Conservation (phyloP, 2,329 filamentous ascomycete species). For the Xylariaceae sp. region DNA sequence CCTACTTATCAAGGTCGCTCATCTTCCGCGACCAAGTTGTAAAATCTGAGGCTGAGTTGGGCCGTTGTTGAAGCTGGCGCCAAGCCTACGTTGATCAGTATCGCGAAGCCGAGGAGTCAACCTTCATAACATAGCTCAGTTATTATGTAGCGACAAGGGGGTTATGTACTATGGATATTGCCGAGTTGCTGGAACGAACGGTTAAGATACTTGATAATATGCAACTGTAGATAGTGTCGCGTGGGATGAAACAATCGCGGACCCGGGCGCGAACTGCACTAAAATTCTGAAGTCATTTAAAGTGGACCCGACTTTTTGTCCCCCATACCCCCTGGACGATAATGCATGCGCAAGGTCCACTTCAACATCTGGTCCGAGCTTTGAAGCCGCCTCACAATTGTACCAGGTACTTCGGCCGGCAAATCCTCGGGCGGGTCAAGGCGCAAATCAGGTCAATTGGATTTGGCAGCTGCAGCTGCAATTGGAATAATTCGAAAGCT, state of each 20-base stretch:
- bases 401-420: background rate
- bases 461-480: constrained; percentile 7
- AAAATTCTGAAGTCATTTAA: constrained; percentile 18
- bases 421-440: constrained; percentile 19
- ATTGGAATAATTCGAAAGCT: background rate
- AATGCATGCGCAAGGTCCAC: no score
- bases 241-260: constrained; percentile 7
- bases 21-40: constrained; percentile 51
- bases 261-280: constrained; percentile 6
- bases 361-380: no score
- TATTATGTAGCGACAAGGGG: background rate
- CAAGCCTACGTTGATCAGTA: background rate
- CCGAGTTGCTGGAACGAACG: background rate
- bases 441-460: constrained; percentile 21
- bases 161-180: background rate
- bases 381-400: background rate
- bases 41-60: background rate
- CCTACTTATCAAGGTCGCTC: constrained; percentile 92
- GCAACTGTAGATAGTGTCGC: constrained; percentile 1
- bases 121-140: constrained; percentile 25
- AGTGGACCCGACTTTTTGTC: background rate
- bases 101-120: background rate
- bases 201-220: no score
- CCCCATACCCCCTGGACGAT: no score
- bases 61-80: constrained; percentile 4